Evolutionary conservation across 495 filamentous ascomycete species (phyloP).

Genomic region (Podospora sp.): DNA sequence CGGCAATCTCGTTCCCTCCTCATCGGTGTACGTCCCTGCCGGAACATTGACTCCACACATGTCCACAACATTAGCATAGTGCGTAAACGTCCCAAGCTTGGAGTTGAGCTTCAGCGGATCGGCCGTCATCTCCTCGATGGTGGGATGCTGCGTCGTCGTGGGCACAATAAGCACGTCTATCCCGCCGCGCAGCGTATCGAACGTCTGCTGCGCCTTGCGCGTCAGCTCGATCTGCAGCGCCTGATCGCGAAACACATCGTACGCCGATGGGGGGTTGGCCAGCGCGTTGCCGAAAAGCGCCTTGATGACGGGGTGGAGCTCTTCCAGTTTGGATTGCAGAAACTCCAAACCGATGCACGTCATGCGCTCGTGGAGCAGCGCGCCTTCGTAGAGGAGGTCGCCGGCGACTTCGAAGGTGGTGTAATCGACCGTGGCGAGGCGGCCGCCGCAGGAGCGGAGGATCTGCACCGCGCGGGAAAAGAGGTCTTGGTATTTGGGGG

Average conservation of each 20-base stretch:
- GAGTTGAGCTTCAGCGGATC: constrained; percentile 61
- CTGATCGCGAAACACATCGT: constrained; percentile 61
- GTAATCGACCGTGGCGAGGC: constrained; percentile 54
- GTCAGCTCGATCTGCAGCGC: constrained; percentile 49
- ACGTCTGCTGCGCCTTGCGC: constrained; percentile 49
- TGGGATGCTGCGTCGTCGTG: constrained; percentile 61
- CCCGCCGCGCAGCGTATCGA: constrained; percentile 45
- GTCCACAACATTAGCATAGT: constrained; percentile 68
- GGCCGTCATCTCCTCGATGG: constrained; percentile 56
- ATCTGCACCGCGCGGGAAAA: constrained; percentile 48
- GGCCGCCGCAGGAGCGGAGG: constrained; percentile 53
- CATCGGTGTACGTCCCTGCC: constrained; percentile 50
- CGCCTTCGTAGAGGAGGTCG: constrained; percentile 59
- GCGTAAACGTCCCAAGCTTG: constrained; percentile 61
- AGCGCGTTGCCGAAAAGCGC: constrained; percentile 53
- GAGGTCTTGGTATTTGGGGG: constrained; percentile 42
- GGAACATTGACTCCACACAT: constrained; percentile 63
- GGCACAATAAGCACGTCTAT: constrained; percentile 65
- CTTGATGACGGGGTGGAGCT: constrained; percentile 59
- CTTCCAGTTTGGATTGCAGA: constrained; percentile 38
- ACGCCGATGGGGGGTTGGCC: constrained; percentile 49
- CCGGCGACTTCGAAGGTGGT: constrained; percentile 56
- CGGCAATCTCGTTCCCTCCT: constrained; percentile 48
- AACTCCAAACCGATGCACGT: constrained; percentile 39
- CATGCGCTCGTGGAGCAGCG: constrained; percentile 60